A percentile compares a stretch with the other conserved stretches of the same genome.
Evolutionary conservation across 2,329 filamentous ascomycete species (phyloP).

Genomic region (Penicillium sp.): DNA sequence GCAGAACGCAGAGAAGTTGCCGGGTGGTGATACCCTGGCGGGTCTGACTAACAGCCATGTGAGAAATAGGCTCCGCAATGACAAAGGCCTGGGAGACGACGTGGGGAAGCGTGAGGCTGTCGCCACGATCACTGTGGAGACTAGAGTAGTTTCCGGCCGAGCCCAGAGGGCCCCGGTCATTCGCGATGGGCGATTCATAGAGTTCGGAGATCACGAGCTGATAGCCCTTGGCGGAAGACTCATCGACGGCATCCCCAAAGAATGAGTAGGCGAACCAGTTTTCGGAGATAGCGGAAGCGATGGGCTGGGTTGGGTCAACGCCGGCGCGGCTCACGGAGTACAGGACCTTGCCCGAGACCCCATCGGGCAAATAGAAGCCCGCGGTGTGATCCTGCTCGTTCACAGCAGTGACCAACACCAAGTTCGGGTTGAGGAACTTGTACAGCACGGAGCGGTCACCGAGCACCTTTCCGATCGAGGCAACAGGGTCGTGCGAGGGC

Average conservation of each 20-base stretch:
- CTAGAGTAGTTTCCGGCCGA: constrained; percentile 73
- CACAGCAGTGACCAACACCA: constrained; percentile 71
- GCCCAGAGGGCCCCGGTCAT: constrained; percentile 80
- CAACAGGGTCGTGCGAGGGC: constrained; percentile 79
- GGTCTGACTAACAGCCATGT: constrained; percentile 83
- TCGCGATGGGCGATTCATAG: constrained; percentile 79
- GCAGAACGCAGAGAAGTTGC: constrained; percentile 76
- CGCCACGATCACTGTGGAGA: constrained; percentile 60
- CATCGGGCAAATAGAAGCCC: constrained; percentile 79
- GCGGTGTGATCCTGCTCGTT: constrained; percentile 58
- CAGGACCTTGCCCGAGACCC: constrained; percentile 79
- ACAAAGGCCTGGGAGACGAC: constrained; percentile 80
- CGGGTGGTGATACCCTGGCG: constrained; percentile 87
- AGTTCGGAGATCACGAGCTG: constrained; percentile 85
- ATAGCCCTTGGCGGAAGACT: constrained; percentile 69
- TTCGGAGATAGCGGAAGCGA: constrained; percentile 79
- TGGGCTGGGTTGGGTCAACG: constrained; percentile 71
- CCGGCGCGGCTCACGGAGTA: constrained; percentile 69
- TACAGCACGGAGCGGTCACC: constrained; percentile 92
- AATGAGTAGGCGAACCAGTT: constrained; percentile 95
- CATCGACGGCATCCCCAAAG: constrained; percentile 56
- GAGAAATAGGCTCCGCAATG: constrained; percentile 74
- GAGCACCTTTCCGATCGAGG: constrained; percentile 91
- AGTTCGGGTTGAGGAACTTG: constrained; percentile 93
- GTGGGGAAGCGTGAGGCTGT: constrained; percentile 65